Base-by-base conservation (phyloP, 345 rosid genomes). In the Ricinus communis region DNA sequence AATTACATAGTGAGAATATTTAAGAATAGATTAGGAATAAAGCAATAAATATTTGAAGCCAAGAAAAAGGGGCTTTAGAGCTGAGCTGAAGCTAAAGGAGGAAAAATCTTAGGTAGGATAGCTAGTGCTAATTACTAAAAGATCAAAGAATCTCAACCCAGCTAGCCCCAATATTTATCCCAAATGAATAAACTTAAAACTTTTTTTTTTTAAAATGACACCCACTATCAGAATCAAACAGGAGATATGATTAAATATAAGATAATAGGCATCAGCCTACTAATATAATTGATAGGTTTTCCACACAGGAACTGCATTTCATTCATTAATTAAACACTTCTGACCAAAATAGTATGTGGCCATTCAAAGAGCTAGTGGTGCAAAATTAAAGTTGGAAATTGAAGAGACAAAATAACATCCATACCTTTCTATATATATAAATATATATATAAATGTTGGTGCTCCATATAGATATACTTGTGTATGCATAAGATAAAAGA, bases 281-380 rank as follows among this genome's bases (percentile, higher is more conserved):
- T 8, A 4, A 15, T 3, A 13, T 9, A 25, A 54, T 19, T 54
- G 47, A 43, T 43, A 43, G 47, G 47, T 43, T 43, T 9, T 43
- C 13, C 14, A 8, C 13, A 43, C 51, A 12, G 31, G 55, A 28
- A 62, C n/a, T 47, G 71, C n/a, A 74, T 78, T 61, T 71, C 75
- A 83, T 81, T 83, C 79, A 65, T 69, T 28, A 0, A 24, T 11
- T 45, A 22, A 74, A 11, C 36, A 36, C 47, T 43, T 43, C 8
- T 43, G 7, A 13, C 57, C 46, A 33, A 62, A 71, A 25, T 7
- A 8, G 5, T 41, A 46, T 45, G 58, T 31, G 71, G 18, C 38
- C 46, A 68, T 60, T 61, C 72, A 25, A 38, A 28, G 40, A 53
- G 45, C 38, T 30, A 41, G 54, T 58, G 81, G 80, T 43, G 59